These are phyloP conservation scores for Liriodendron chinense DNA, from an alignment of 164 flowering plant genomes.

Conservation along the genomic window DNA sequence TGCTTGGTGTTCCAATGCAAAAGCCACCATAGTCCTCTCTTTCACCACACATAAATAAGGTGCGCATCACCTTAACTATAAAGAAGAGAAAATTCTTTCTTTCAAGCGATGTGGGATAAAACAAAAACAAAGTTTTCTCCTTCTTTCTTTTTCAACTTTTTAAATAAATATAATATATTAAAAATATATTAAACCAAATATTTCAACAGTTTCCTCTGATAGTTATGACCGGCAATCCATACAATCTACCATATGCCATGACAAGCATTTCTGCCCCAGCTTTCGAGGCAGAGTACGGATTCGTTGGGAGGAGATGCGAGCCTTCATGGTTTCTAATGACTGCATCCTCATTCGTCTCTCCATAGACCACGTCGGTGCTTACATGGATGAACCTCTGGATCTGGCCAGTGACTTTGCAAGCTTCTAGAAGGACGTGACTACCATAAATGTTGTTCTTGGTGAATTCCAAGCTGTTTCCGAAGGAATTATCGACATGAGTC, in stretches of 20 bases:
- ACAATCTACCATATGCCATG: slow-evolving; percentile 74
- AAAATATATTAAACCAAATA: too few species aligned
- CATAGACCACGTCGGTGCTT: slow-evolving; percentile 75
- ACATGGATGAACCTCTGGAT: slow-evolving; percentile 72
- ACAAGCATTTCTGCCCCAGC: slow-evolving; percentile 86
- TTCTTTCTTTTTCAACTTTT: too few species aligned
- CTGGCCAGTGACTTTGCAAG: slow-evolving; percentile 75
- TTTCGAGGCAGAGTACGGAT: slow-evolving; percentile 75
- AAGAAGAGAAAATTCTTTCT: slow-evolving; percentile 61
- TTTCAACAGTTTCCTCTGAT: slow-evolving; percentile 75
- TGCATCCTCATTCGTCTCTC: slow-evolving; percentile 75
- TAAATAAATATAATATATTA: too few species aligned
- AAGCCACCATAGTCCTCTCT: too few species aligned
- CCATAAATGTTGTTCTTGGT: slow-evolving; percentile 77
- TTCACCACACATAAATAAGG: too few species aligned
- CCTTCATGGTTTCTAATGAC: slow-evolving; percentile 74
- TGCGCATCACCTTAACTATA: too few species aligned
- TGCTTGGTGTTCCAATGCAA: too few species aligned
- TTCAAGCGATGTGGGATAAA: slow-evolving; percentile 71
- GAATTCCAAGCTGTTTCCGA: slow-evolving; percentile 77
- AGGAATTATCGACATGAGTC: slow-evolving; percentile 74
- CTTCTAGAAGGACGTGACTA: slow-evolving; percentile 75
- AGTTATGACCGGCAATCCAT: slow-evolving; percentile 69
- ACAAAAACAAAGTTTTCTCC: too few species aligned
- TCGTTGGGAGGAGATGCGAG: slow-evolving; percentile 73